These are phyloP conservation scores for Pichia scutulata DNA, from an alignment of 805 yeast species.

Conservation along the genomic window DNA sequence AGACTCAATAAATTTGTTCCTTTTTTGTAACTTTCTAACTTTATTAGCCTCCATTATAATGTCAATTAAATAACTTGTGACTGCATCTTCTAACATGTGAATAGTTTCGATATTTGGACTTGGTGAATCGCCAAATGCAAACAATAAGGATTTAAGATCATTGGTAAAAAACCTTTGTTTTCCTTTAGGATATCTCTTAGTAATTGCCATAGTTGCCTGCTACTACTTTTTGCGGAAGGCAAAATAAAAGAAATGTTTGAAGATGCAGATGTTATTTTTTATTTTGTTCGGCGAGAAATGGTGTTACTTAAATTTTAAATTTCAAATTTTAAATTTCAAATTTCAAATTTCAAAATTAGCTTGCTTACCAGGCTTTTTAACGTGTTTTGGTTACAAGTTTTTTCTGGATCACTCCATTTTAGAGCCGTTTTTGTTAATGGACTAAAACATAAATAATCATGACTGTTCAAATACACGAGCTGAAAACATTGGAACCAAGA, in stretches of 20 bases:
- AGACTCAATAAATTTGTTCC: constrained; percentile 61
- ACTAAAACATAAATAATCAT: neutral
- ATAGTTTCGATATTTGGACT: constrained; percentile 61
- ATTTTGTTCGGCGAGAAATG: neutral
- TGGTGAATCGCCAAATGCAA: constrained; percentile 68
- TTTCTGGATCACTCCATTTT: neutral
- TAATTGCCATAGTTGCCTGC: constrained; percentile 8
- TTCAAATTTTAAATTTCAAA: no score
- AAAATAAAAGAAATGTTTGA: neutral
- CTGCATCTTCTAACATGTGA: constrained; percentile 58
- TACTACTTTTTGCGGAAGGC: neutral
- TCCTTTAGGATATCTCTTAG: constrained; percentile 13
- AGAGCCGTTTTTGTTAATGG: neutral
- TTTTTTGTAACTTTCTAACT: constrained; percentile 40
- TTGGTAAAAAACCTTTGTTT: constrained; percentile 28
- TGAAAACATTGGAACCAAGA: constrained; percentile 28
- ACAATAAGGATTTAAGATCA: constrained; percentile 50
- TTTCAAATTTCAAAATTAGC: no score
- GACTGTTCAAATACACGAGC: neutral
- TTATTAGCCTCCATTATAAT: constrained; percentile 42
- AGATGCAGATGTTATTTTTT: no score
- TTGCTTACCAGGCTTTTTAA: neutral
- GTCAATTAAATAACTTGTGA: constrained; percentile 55
- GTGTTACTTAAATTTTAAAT: neutral
- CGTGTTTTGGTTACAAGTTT: neutral